phyloP scores from a whole-genome alignment of 441 rosid genomes.

The Euphorbia celastroides region DNA sequence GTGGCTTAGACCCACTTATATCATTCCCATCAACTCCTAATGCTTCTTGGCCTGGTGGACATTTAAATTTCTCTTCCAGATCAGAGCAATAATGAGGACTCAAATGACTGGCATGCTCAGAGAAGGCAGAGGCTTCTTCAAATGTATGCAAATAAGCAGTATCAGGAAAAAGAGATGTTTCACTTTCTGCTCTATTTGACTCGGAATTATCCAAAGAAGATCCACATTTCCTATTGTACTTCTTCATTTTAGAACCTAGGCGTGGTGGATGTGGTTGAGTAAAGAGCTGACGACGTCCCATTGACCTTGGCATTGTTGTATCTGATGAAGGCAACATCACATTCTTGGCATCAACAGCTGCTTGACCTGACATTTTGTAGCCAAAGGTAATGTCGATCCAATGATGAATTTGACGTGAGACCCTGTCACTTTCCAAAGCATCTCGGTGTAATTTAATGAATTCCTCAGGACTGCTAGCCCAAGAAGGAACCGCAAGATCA shows the following conservation, averaged over 20 bases:
- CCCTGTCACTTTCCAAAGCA: constrained; percentile 78
- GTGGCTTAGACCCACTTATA: constrained; percentile 24
- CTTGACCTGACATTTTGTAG: constrained; percentile 86
- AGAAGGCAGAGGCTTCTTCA: constrained; percentile 72
- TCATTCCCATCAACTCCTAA: constrained; percentile 17
- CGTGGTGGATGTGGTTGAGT: constrained; percentile 71
- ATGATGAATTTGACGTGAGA: constrained; percentile 69
- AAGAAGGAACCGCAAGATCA: constrained; percentile 82
- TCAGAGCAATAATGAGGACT: constrained; percentile 50
- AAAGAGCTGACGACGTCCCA: constrained; percentile 91
- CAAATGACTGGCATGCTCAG: constrained; percentile 61
- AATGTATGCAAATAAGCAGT: constrained; percentile 52
- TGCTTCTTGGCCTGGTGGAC: constrained; percentile 28
- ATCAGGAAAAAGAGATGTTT: constrained; percentile 43
- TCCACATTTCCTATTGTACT: constrained; percentile 22
- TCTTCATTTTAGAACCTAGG: constrained; percentile 32
- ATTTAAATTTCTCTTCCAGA: constrained; percentile 26
- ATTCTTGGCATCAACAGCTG: constrained; percentile 87
- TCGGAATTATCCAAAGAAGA: constrained; percentile 29
- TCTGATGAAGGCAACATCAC: constrained; percentile 90
- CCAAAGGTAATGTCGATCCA: constrained; percentile 96
- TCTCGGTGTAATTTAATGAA: constrained; percentile 81
- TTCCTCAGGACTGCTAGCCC: constrained; percentile 82
- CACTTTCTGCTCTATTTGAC: constrained; percentile 34
- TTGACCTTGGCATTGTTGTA: constrained; percentile 57